Evolutionary conservation across 1,139 yeast genomes (phyloP).

Genomic region (Kurtzmaniella quercitrusa): DNA sequence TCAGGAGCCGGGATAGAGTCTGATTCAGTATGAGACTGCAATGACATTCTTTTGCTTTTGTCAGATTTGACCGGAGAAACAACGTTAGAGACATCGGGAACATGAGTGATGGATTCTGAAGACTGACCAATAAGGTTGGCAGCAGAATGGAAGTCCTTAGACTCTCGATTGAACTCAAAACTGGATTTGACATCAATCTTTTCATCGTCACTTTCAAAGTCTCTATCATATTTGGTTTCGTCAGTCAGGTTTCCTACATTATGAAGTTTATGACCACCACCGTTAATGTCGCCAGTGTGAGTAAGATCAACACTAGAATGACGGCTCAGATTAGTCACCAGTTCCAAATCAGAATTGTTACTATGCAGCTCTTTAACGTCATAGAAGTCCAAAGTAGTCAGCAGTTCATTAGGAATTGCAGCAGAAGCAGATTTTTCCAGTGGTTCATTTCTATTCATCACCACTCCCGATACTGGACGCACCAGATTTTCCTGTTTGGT

Average conservation of each 20-base stretch:
- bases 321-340: conserved; percentile 16
- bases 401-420: conserved; percentile 25
- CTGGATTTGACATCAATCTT: background rate
- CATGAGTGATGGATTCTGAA: conserved; percentile 9
- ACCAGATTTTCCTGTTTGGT: conserved; percentile 4
- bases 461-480: too few species aligned
- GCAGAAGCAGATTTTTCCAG: conserved; percentile 18
- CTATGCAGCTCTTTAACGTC: conserved; percentile 8
- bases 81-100: conserved; percentile 4
- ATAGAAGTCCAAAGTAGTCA: conserved; percentile 13
- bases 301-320: background rate
- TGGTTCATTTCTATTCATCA: conserved; percentile 5
- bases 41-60: background rate
- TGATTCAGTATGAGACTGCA: background rate
- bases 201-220: background rate
- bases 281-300: background rate
- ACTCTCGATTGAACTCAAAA: background rate
- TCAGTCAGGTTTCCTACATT: background rate
- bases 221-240: background rate
- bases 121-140: conserved; percentile 1
- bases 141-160: background rate
- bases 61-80: background rate
- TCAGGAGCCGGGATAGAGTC: conserved; percentile 1
- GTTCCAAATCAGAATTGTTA: conserved; percentile 12
- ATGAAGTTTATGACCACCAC: background rate